Percentiles rank a stretch among this genome's conserved stretches.
phyloP scores from a whole-genome alignment of 1,139 yeast genomes.

The Protomyces pachydermus region DNA sequence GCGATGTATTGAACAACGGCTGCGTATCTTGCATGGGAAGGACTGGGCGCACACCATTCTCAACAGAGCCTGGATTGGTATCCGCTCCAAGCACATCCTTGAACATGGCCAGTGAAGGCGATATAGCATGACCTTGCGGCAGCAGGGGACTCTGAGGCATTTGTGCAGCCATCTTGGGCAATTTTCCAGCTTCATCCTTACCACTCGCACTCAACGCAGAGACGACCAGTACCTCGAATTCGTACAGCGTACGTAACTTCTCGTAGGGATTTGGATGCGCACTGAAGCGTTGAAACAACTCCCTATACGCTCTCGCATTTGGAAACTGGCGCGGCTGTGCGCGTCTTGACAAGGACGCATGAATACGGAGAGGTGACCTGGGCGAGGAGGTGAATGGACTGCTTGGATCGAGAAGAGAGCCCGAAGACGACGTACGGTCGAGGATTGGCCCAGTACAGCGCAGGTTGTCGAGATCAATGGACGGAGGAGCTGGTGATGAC shows the following conservation, averaged over 20 bases:
- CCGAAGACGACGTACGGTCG: not conserved
- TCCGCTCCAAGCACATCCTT: too few species aligned
- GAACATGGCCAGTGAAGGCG: not conserved
- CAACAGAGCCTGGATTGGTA: not conserved
- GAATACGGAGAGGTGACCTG: not conserved
- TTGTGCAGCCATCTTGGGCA: not conserved
- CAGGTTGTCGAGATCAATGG: conserved; percentile 3
- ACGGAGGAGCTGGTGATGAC: conserved; percentile 11
- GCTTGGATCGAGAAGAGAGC: conserved; percentile 2
- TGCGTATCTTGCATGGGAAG: not conserved
- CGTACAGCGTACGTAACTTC: conserved; percentile 19
- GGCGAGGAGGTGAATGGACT: not conserved
- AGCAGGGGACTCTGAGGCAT: conserved; percentile 2
- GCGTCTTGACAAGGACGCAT: not conserved
- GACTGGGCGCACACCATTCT: not conserved
- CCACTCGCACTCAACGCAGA: not conserved
- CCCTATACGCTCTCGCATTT: conserved; percentile 4
- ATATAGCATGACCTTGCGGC: not conserved
- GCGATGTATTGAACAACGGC: not conserved
- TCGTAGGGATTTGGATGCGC: conserved; percentile 16
- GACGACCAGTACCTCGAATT: conserved; percentile 10
- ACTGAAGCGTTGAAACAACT: conserved; percentile 13
- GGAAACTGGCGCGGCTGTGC: conserved; percentile 19
- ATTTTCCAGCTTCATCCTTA: not conserved
- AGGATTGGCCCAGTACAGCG: not conserved